Evolutionary conservation across 2,329 filamentous ascomycete species (phyloP).

Genomic region (Xylariales sp.): DNA sequence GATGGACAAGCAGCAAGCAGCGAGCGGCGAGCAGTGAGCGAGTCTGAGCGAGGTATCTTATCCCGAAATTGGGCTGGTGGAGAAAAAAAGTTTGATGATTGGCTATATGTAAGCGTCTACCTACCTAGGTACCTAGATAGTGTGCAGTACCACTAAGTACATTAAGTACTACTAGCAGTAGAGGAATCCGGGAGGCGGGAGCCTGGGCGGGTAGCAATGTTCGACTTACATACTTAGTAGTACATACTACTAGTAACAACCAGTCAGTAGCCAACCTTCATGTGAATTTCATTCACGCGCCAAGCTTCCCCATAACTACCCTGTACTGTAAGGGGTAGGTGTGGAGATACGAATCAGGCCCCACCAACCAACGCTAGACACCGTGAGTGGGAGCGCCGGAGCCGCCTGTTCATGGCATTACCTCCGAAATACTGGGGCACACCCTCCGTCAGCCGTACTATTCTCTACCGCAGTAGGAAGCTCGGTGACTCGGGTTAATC

Average conservation of each 20-base stretch:
- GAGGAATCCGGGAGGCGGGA: background rate
- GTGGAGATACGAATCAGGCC: conserved; percentile 26
- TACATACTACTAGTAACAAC: no score
- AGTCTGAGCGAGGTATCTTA: background rate
- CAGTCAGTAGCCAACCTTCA: background rate
- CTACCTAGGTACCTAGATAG: no score
- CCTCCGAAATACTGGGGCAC: conserved; percentile 37
- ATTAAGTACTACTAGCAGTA: background rate
- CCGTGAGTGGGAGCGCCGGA: conserved; percentile 28
- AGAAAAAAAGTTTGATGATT: conserved; percentile 19
- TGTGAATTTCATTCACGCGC: conserved; percentile 18
- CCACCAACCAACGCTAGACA: conserved; percentile 14
- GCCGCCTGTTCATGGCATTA: conserved; percentile 31
- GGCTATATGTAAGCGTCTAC: conserved; percentile 3
- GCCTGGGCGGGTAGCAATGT: background rate
- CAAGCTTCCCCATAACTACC: conserved; percentile 8
- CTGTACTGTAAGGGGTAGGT: conserved; percentile 17
- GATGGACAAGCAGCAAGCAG: background rate
- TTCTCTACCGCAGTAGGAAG: conserved; percentile 31
- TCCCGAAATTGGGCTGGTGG: conserved; percentile 18
- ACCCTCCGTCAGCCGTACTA: conserved; percentile 34
- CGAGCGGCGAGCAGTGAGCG: no score
- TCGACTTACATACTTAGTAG: background rate
- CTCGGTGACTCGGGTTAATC: conserved; percentile 35
- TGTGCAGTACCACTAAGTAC: no score